Evolutionary conservation across 257 asterid genomes (phyloP), one percentile per base, ranked within the genome.

Genomic region (Mentha longifolia): DNA sequence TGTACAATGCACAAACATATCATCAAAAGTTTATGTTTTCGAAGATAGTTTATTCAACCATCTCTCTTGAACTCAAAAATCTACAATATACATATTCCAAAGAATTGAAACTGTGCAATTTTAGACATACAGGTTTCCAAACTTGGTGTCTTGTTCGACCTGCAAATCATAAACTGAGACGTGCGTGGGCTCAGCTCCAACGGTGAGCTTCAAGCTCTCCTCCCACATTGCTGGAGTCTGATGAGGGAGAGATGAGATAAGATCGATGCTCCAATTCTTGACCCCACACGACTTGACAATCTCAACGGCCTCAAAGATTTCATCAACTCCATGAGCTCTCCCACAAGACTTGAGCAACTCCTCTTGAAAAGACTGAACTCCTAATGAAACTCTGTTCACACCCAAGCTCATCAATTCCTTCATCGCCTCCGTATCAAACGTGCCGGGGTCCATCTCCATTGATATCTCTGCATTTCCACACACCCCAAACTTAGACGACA

Each of bases 371-470:
- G 93, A 91, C 77, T 94, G 99, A 63, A 91, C 99, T 28, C 97
- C 99, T 77, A 94, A 33, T 14, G 99, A 94, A 74, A 94, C 97
- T 77, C 99, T 85, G 22, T 91, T 94, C 74, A 94, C 91, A 0
- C 99, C 97, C 84, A 89, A 67, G 42, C 41, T 74, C 86, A 81
- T 71, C 76, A 91, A 60, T 64, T 76, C 92, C 77, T 73, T 82
- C 92, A 94, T 67, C 17, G 78, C 82, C 56, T 0, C 82, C 16
- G 49, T 84, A 69, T 81, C 92, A 67, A 91, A 94, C 20, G 99
- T 94, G 61, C 99, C 99, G 2, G 99, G 99, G 72, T 94, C 99
- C 97, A 91, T 94, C 78, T 94, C 99, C 83, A 94, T 91, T 10
- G 99, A 94, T 73, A 94, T 87, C 82, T 94, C 97, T n/a, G 99